Conservation (phyloP, 192 early-diverging fungal genomes). For the Phlyctochytrium bullatum region DNA sequence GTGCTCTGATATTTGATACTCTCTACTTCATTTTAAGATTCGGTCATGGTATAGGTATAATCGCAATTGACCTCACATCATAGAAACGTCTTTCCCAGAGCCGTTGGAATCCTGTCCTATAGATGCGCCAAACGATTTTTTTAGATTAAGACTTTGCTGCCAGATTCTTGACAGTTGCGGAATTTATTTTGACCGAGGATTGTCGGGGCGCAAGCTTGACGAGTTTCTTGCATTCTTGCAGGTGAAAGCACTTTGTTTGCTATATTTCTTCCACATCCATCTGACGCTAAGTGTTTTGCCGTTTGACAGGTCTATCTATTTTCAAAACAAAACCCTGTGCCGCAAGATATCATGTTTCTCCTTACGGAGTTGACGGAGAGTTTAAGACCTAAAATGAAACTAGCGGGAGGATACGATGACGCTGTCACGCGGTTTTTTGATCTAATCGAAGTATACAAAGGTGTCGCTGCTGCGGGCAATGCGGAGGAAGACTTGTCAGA, state of each 20-base stretch:
- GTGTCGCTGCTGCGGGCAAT: constrained; percentile 41
- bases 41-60: constrained; percentile 70
- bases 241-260: constrained; percentile 28
- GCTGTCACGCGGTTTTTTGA: constrained; percentile 67
- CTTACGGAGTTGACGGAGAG: constrained; percentile 75
- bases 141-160: constrained; percentile 85
- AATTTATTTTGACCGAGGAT: constrained; percentile 70
- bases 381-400: constrained; percentile 53
- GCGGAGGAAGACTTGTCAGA: constrained; percentile 44
- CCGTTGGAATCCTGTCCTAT: constrained; percentile 54
- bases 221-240: constrained; percentile 80
- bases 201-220: constrained; percentile 63
- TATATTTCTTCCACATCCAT: too few species aligned
- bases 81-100: constrained; percentile 54
- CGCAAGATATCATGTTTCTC: constrained; percentile 88
- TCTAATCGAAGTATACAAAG: constrained; percentile 31
- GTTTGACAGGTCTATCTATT: constrained; percentile 73
- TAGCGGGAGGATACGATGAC: constrained; percentile 74
- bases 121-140: constrained; percentile 86
- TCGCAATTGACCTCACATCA: not conserved
- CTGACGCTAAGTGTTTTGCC: not conserved
- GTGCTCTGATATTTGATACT: constrained; percentile 74
- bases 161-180: constrained; percentile 87
- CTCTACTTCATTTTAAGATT: constrained; percentile 78
- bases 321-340: constrained; percentile 72